Percentiles rank a stretch among this genome's conserved stretches.
These are phyloP conservation scores for Rhizopogon salebrosus DNA, from an alignment of 768 basidiomycete genomes.

Conservation along the genomic window DNA sequence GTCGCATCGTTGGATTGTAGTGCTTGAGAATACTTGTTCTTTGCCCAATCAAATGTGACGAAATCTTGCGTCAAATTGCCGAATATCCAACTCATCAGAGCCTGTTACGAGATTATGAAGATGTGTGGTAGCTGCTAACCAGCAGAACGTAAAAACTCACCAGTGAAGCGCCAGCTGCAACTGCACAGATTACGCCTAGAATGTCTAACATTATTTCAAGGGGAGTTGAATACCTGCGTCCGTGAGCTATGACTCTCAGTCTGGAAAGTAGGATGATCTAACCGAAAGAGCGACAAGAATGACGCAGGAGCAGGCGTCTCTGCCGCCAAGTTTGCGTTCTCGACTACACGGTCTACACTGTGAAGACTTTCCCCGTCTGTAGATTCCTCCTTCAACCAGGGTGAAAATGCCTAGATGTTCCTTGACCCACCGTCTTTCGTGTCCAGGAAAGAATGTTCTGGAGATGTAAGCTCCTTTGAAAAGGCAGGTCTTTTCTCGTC, in stretches of 20 bases:
- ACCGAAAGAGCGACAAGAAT: conserved; percentile 47
- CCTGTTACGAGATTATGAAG: conserved; percentile 12
- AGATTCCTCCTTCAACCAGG: conserved; percentile 28
- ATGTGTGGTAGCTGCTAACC: not conserved
- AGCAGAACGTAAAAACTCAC: conserved; percentile 30
- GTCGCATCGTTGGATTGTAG: conserved; percentile 11
- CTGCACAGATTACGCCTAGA: conserved; percentile 69
- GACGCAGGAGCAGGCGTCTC: conserved; percentile 34
- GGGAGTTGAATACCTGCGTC: conserved; percentile 64
- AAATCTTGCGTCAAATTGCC: conserved; percentile 40
- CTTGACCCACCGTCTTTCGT: not conserved
- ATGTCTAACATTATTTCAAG: conserved; percentile 62
- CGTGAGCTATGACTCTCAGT: not conserved
- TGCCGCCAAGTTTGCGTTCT: conserved; percentile 14
- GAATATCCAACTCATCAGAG: conserved; percentile 43
- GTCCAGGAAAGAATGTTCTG: not conserved
- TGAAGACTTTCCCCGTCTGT: conserved; percentile 12
- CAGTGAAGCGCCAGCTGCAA: conserved; percentile 75
- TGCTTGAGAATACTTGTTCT: not conserved
- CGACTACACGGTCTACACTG: not conserved
- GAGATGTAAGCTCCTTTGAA: not conserved
- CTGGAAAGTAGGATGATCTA: not conserved
- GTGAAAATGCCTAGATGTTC: conserved; percentile 34
- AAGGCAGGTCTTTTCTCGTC: conserved; percentile 39
- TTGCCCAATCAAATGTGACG: conserved; percentile 25